Percentiles rank a stretch among this genome's conserved stretches.
Evolutionary conservation across 768 basidiomycete genomes (phyloP).

Genomic region (Trametes cubensis): DNA sequence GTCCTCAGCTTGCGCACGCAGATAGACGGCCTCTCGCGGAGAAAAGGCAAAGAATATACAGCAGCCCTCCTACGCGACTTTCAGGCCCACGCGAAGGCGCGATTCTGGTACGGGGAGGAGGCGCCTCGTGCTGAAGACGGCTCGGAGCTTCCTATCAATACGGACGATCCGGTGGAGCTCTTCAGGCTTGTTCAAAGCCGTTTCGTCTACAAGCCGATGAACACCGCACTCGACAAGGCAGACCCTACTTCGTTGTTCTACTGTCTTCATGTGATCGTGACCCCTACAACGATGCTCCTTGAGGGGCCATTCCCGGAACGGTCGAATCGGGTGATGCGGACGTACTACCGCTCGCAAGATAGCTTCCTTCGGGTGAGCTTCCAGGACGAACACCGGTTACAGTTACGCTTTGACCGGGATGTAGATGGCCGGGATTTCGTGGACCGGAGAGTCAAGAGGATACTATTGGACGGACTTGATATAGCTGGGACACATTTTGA

Average conservation of each 20-base stretch:
- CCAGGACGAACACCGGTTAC: conserved; percentile 57
- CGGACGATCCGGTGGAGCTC: conserved; percentile 14
- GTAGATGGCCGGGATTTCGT: conserved; percentile 56
- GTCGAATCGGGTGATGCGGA: conserved; percentile 63
- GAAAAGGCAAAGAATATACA: conserved; percentile 40
- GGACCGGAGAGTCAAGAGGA: conserved; percentile 46
- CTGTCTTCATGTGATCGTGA: conserved; percentile 51
- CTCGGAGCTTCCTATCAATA: neutral
- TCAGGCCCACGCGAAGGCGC: conserved; percentile 32
- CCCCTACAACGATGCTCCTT: conserved; percentile 56
- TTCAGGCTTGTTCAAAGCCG: conserved; percentile 24
- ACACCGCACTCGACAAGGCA: conserved; percentile 4
- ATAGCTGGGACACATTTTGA: conserved; percentile 59
- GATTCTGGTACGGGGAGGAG: conserved; percentile 29
- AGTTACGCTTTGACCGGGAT: conserved; percentile 59
- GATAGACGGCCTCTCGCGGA: conserved; percentile 36
- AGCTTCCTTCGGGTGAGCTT: conserved; percentile 67
- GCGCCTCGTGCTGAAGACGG: neutral
- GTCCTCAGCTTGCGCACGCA: conserved; percentile 45
- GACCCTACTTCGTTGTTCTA: conserved; percentile 41
- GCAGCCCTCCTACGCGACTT: conserved; percentile 46
- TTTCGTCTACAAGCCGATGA: conserved; percentile 15
- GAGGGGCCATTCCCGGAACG: conserved; percentile 60
- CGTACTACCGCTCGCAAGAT: conserved; percentile 49
- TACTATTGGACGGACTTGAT: conserved; percentile 48